These are phyloP conservation scores for Verticillium zaregamsianum DNA, from an alignment of 2,329 filamentous ascomycete genomes.

Conservation along the genomic window DNA sequence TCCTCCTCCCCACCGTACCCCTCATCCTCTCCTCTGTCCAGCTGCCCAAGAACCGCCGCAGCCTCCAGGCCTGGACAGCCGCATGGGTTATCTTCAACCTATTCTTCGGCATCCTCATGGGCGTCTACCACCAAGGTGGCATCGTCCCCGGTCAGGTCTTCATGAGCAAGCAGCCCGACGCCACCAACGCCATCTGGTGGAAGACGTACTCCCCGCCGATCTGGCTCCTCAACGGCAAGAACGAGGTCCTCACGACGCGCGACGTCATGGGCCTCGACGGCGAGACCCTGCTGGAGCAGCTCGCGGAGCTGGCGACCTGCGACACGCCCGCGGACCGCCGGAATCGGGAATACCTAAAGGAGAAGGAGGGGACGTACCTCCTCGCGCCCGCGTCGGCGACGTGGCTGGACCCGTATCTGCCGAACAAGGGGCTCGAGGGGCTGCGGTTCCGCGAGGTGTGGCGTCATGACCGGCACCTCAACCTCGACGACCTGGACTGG, in stretches of 20 bases:
- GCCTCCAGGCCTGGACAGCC: conserved; percentile 51
- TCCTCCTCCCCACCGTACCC: conserved; percentile 70
- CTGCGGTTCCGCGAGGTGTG: conserved; percentile 67
- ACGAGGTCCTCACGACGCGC: conserved; percentile 63
- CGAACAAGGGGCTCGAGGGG: conserved; percentile 54
- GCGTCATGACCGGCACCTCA: conserved; percentile 64
- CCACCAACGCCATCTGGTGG: conserved; percentile 74
- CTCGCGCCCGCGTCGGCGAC: conserved; percentile 69
- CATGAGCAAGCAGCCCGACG: conserved; percentile 64
- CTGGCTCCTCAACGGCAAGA: conserved; percentile 75
- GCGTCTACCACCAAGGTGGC: conserved; percentile 77
- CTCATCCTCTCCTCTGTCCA: conserved; percentile 71
- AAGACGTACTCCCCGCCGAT: conserved; percentile 80
- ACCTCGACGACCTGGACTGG: conserved; percentile 78
- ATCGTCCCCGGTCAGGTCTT: conserved; percentile 73
- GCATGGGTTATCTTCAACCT: conserved; percentile 69
- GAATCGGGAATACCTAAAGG: conserved; percentile 53
- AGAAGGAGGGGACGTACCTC: conserved; percentile 63
- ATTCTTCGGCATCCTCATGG: conserved; percentile 67
- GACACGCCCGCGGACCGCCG: conserved; percentile 53
- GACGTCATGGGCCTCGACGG: conserved; percentile 72
- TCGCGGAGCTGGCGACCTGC: conserved; percentile 59
- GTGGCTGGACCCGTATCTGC: conserved; percentile 61
- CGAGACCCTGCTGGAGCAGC: conserved; percentile 52
- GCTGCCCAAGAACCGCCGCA: conserved; percentile 52